phyloP scores from a whole-genome alignment of 345 rosid species.

The Rubroshorea leprosula region DNA sequence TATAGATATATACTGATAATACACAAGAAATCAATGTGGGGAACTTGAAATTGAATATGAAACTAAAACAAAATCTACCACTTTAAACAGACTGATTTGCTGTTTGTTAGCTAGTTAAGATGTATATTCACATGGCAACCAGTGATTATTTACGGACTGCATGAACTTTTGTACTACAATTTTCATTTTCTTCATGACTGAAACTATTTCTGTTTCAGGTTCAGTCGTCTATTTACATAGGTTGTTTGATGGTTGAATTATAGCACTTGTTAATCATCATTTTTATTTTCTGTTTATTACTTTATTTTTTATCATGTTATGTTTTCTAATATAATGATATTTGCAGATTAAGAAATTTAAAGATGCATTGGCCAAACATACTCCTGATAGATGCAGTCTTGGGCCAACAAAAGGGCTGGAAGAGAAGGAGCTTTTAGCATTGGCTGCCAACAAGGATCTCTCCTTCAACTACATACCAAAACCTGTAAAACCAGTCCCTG shows the following conservation, averaged over 20 bases:
- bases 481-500: constrained; percentile 28
- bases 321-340: not conserved
- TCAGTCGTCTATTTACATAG: too few relatives aligned
- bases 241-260: not conserved
- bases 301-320: not conserved
- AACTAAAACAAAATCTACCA: not conserved
- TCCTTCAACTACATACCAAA: constrained; percentile 61
- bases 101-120: too few relatives aligned
- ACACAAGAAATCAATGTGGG: not conserved
- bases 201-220: too few relatives aligned
- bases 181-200: too few relatives aligned
- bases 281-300: not conserved
- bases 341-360: constrained; percentile 82
- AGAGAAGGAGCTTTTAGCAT: constrained; percentile 82
- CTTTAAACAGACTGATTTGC: not conserved
- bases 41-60: not conserved
- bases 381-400: constrained; percentile 71
- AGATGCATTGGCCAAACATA: constrained; percentile 84
- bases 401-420: constrained; percentile 79
- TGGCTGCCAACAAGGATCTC: constrained; percentile 80
- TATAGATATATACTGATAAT: too few relatives aligned
- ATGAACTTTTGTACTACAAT: too few relatives aligned
- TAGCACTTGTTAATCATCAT: not conserved
- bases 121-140: too few relatives aligned
- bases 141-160: too few relatives aligned